Conservation (phyloP, 371 early-diverging fungal species). For the Mortierella sp. region DNA sequence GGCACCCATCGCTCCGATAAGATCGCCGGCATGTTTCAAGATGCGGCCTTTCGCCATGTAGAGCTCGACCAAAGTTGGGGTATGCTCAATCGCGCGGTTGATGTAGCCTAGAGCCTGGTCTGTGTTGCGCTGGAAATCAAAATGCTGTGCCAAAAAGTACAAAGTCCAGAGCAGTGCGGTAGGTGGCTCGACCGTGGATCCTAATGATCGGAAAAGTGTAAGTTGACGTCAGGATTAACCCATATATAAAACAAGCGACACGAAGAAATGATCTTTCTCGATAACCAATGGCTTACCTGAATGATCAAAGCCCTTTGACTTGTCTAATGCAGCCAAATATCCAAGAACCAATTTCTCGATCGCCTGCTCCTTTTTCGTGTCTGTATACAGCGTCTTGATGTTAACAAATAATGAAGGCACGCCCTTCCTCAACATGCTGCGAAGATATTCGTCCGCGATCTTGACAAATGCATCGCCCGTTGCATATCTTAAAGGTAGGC, state of each 20-base stretch:
- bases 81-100: conserved; percentile 86
- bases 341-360: conserved; percentile 76
- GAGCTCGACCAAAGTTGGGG: conserved; percentile 91
- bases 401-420: conserved; percentile 92
- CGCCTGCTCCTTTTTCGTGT: conserved; percentile 74
- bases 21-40: conserved; percentile 90
- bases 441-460: conserved; percentile 74
- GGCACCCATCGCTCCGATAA: conserved; percentile 70
- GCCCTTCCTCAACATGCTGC: conserved; percentile 86
- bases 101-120: conserved; percentile 81
- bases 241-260: background rate
- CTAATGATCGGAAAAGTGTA: conserved; percentile 17
- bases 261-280: no score
- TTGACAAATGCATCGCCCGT: conserved; percentile 79
- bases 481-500: conserved; percentile 80
- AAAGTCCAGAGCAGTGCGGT: conserved; percentile 89
- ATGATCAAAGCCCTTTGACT: conserved; percentile 59
- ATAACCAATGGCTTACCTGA: conserved; percentile 31
- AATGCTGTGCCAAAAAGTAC: conserved; percentile 92
- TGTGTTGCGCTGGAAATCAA: conserved; percentile 75
- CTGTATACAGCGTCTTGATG: conserved; percentile 78
- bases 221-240: background rate
- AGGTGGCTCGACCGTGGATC: conserved; percentile 73
- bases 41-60: conserved; percentile 95
- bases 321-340: conserved; percentile 69